phyloP scores from a whole-genome alignment of 2,329 filamentous ascomycete genomes.

The Pseudocercospora crystallina region DNA sequence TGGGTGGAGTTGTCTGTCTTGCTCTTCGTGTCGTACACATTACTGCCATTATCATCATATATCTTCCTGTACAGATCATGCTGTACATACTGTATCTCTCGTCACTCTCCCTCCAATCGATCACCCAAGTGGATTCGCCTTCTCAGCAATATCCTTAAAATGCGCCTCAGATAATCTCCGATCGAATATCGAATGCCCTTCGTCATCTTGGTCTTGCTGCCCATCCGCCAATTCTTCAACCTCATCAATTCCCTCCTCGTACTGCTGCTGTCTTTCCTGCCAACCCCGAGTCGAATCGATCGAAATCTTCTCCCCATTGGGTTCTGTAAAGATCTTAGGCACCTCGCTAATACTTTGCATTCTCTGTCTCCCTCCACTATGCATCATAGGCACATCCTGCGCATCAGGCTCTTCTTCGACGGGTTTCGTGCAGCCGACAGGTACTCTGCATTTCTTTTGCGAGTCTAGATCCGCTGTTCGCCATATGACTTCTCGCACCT shows the following conservation, averaged over 20 bases:
- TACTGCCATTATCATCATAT: too few relatives aligned
- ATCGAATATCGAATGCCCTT: conserved; percentile 6
- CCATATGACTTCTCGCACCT: conserved; percentile 82
- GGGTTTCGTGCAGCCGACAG: conserved; percentile 60
- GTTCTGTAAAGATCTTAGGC: not conserved
- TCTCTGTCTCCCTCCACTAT: conserved; percentile 25
- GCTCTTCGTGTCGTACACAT: too few relatives aligned
- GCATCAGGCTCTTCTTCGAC: conserved; percentile 21
- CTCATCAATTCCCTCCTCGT: conserved; percentile 14
- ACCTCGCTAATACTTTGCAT: conserved; percentile 33
- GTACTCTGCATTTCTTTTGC: conserved; percentile 61
- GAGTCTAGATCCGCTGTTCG: conserved; percentile 62
- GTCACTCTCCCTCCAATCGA: too few relatives aligned
- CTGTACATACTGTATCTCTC: too few relatives aligned
- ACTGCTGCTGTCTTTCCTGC: conserved; percentile 8
- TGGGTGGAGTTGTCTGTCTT: too few relatives aligned
- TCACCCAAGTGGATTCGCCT: conserved; percentile 29
- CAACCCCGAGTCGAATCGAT: conserved; percentile 14
- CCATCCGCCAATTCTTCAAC: conserved; percentile 12
- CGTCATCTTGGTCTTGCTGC: conserved; percentile 2
- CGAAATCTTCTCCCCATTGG: not conserved
- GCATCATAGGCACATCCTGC: conserved; percentile 30
- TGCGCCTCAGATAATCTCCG: conserved; percentile 17
- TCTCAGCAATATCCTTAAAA: conserved; percentile 33
- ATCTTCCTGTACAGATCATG: too few relatives aligned